These are phyloP conservation scores for Lecanicillium sp. DNA, from an alignment of 2,329 filamentous ascomycete genomes.

Conservation along the genomic window DNA sequence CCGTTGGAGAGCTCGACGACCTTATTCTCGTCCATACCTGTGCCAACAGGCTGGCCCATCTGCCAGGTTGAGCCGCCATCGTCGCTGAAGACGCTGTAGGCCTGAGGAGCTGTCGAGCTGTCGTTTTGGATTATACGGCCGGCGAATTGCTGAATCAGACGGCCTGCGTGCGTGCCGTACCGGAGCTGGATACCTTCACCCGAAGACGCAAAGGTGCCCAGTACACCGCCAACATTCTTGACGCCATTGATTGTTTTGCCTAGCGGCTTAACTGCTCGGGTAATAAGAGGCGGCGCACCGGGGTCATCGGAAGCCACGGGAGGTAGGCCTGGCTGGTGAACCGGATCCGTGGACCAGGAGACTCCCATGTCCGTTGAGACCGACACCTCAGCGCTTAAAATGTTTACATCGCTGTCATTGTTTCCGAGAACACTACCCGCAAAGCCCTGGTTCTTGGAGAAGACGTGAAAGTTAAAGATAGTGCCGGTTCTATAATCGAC, in stretches of 20 bases:
- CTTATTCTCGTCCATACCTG: slow-evolving; percentile 3
- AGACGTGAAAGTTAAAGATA: slow-evolving; percentile 3
- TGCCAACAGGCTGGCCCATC: slow-evolving; percentile 1
- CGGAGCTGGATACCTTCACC: slow-evolving; percentile 2
- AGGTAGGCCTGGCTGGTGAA: background rate
- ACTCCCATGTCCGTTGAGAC: slow-evolving; percentile 1
- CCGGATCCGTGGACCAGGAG: slow-evolving; percentile 1
- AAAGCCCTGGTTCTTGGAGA: slow-evolving; percentile 3
- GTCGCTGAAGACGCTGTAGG: slow-evolving; percentile 3
- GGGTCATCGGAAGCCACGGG: background rate
- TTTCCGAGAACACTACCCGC: background rate
- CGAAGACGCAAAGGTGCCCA: background rate
- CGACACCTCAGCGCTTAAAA: background rate
- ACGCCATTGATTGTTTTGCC: slow-evolving; percentile 1
- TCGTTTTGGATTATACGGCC: background rate
- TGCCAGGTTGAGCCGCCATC: slow-evolving; percentile 1
- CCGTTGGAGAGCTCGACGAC: slow-evolving; percentile 4
- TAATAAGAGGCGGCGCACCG: background rate
- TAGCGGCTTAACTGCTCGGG: background rate
- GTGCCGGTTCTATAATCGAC: background rate
- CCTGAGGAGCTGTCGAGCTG: background rate
- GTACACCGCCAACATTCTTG: background rate
- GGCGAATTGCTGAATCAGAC: slow-evolving; percentile 1
- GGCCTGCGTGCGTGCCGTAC: background rate
- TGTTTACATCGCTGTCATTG: background rate